Evolutionary conservation across 768 basidiomycete species (phyloP).

Genomic region (Leucogyrophana mollusca): DNA sequence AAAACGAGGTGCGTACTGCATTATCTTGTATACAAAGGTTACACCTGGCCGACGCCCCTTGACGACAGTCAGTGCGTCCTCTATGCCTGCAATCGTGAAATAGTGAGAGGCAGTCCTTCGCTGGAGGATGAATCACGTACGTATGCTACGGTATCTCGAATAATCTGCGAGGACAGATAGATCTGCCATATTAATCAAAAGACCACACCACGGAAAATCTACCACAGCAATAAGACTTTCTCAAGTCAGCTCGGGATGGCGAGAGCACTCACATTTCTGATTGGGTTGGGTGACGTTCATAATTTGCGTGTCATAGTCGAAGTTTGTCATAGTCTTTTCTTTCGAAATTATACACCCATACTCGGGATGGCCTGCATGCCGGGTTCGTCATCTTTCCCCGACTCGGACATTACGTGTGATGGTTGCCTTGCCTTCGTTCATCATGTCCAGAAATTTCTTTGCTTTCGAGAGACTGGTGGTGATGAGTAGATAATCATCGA

Average conservation of each 20-base stretch:
- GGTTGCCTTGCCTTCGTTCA: conserved; percentile 59
- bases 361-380: conserved; percentile 73
- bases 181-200: conserved; percentile 69
- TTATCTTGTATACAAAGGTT: conserved; percentile 69
- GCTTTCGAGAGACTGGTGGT: conserved; percentile 67
- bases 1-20: conserved; percentile 52
- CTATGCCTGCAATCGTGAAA: conserved; percentile 45
- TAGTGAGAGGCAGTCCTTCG: background rate
- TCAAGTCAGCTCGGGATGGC: background rate
- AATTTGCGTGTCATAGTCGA: conserved; percentile 58
- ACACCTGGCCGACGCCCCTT: conserved; percentile 63
- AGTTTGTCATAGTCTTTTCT: conserved; percentile 89
- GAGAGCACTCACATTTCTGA: conserved; percentile 36
- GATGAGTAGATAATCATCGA: conserved; percentile 95
- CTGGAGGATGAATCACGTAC: conserved; percentile 37
- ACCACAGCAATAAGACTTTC: background rate
- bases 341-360: conserved; percentile 90
- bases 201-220: conserved; percentile 97
- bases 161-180: conserved; percentile 84
- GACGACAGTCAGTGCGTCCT: conserved; percentile 70
- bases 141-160: conserved; percentile 56
- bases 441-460: conserved; percentile 64
- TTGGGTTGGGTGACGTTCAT: conserved; percentile 51
- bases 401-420: background rate
- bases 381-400: background rate